Percentiles rank a stretch among this genome's conserved stretches.
phyloP scores from a whole-genome alignment of 441 rosid genomes.

The Corymbia citriodora region DNA sequence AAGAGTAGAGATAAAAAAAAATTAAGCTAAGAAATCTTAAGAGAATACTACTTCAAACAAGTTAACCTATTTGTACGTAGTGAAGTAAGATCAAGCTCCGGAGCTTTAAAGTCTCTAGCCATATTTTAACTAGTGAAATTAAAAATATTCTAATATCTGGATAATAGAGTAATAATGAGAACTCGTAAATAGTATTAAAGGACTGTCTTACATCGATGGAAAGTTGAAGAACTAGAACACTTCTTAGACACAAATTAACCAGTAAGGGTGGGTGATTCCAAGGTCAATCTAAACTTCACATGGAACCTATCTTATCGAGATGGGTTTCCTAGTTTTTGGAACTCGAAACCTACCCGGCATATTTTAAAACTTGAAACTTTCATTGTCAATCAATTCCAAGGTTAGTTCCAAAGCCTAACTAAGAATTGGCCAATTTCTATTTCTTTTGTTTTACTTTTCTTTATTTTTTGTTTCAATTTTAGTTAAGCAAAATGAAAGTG shows the following conservation, averaged over 20 bases:
- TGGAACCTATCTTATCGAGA: background rate
- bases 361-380: background rate
- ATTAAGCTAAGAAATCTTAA: background rate
- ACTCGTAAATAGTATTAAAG: background rate
- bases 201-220: background rate
- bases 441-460: background rate
- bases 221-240: background rate
- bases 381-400: background rate
- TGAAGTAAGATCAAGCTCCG: background rate
- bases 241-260: background rate
- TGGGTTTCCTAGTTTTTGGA: background rate
- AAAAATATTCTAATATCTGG: background rate
- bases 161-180: background rate
- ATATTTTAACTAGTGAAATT: background rate
- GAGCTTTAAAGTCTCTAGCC: background rate
- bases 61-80: background rate
- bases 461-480: too few relatives aligned
- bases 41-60: background rate
- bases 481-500: background rate
- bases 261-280: too few relatives aligned
- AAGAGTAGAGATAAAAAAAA: background rate
- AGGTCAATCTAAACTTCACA: background rate
- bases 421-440: too few relatives aligned
- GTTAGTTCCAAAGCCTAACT: background rate
- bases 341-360: fast-evolving